These are phyloP conservation scores for Phytophthora chlamydospora DNA, from an alignment of 352 stramenopile species.

Conservation along the genomic window DNA sequence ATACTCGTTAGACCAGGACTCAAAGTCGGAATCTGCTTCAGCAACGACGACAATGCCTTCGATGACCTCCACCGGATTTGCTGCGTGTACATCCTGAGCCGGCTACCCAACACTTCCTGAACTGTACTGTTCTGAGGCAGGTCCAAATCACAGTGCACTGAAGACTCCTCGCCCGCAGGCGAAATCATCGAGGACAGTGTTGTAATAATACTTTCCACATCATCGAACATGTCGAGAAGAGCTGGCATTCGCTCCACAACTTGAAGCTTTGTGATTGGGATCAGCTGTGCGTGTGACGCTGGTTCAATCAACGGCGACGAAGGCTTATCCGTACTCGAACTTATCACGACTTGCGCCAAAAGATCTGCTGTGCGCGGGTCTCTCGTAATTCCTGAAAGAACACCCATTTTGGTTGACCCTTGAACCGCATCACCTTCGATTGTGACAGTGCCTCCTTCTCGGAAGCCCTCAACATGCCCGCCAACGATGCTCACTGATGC, in stretches of 20 bases:
- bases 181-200: conserved; percentile 63
- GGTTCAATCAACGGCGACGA: conserved; percentile 22
- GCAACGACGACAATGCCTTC: conserved; percentile 70
- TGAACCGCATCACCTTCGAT: conserved; percentile 56
- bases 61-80: conserved; percentile 83
- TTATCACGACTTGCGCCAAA: conserved; percentile 39
- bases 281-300: conserved; percentile 23
- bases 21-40: conserved; percentile 73
- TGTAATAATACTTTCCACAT: conserved; percentile 56
- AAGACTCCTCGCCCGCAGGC: conserved; percentile 34
- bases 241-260: conserved; percentile 76
- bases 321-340: conserved; percentile 12
- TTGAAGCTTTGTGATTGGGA: conserved; percentile 63
- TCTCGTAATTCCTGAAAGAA: conserved; percentile 50
- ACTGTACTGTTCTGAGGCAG: conserved; percentile 72
- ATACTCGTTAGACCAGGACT: conserved; percentile 43
- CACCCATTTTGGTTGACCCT: conserved; percentile 19
- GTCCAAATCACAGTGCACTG: conserved; percentile 51
- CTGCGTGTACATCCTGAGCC: conserved; percentile 76
- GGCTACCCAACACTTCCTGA: conserved; percentile 57
- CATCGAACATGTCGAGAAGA: conserved; percentile 81
- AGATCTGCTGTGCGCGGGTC: conserved; percentile 47
- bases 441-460: conserved; percentile 67
- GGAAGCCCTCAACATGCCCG: conserved; percentile 70
- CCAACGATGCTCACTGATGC: conserved; percentile 77